Conservation (phyloP, 352 stramenopile genomes). For the Nothophytophthora sp. region DNA sequence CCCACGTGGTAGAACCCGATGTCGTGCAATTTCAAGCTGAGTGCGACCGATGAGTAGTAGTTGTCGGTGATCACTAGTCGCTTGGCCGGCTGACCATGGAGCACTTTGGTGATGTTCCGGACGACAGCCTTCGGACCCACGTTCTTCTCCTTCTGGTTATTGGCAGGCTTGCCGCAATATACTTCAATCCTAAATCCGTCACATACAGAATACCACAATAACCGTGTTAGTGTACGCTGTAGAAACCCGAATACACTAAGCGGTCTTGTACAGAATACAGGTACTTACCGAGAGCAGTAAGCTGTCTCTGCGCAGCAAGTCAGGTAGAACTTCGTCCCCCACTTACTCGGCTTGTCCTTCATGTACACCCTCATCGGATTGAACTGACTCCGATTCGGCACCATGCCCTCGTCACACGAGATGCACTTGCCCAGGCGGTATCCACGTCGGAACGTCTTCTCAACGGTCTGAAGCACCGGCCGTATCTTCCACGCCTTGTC, state of each 20-base stretch:
- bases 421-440: conserved; percentile 4
- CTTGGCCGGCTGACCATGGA: conserved; percentile 1
- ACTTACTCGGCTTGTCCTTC: conserved; percentile 16
- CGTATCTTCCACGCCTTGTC: conserved; percentile 14
- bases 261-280: background rate
- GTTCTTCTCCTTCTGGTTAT: background rate
- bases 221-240: conserved; percentile 3
- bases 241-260: conserved; percentile 2
- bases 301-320: conserved; percentile 8
- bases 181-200: conserved; percentile 18
- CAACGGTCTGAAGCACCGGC: conserved; percentile 1
- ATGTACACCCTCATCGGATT: conserved; percentile 17
- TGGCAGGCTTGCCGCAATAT: background rate
- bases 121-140: conserved; percentile 4
- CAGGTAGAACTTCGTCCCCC: conserved; percentile 19
- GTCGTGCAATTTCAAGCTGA: conserved; percentile 11
- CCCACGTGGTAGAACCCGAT: conserved; percentile 13
- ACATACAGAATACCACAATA: conserved; percentile 5
- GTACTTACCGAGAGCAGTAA: conserved; percentile 15
- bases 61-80: conserved; percentile 6
- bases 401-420: conserved; percentile 13
- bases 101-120: conserved; percentile 3
- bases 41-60: conserved; percentile 7
- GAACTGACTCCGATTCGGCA: conserved; percentile 10
- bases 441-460: conserved; percentile 8